Evolutionary conservation across 2,329 filamentous ascomycete genomes (phyloP), one percentile per base, ranked within the genome.

Genomic region (Aspergillus proliferans): DNA sequence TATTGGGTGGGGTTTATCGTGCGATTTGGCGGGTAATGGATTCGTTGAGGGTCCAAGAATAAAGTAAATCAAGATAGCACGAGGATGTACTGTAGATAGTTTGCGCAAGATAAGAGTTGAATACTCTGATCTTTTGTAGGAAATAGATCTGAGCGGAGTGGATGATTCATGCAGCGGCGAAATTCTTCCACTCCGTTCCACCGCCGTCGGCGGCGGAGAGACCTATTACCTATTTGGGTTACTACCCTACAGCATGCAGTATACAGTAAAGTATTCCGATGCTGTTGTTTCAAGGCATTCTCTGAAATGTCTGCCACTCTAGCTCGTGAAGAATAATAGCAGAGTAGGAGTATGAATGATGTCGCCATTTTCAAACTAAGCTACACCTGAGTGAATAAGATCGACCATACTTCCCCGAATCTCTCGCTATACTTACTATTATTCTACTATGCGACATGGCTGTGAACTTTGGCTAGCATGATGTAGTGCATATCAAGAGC

Each of bases 91-190:
- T 38, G 15, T 7, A 39, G 33, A 39, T 26, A 4, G 36, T 39
- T 19, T 39, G n/a, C 18, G 7, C n/a, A 38, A 39, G 36, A 18
- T 39, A 30, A 4, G 26, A 30, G 2, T 28, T 28, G 26, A 4
- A 28, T 10, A 10, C 26, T 38, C 34, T 6, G n/a, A 18, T 36
- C 8, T 3, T 15, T n/a, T 7, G 34, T 38, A 18, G 6, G n/a
- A 38, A 18, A 38, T 38, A 38, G 34, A 38, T 38, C 6, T 38
- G n/a, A 38, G 15, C n/a, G 8, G 14, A 24, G 14, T 56, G 56
- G 60, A 59, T 45, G 59, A 51, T 64, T 65, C 62, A 54, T 45
- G 56, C 46, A 52, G 39, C 47, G 46, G 51, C 62, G 52, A 60
- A 49, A 28, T 46, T 49, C 28, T 63, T 65, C 62, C 52, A 57